Evolutionary conservation across 2,329 filamentous ascomycete species (phyloP), one percentile per base, ranked within the genome.

Genomic region (Sporothrix protearum): DNA sequence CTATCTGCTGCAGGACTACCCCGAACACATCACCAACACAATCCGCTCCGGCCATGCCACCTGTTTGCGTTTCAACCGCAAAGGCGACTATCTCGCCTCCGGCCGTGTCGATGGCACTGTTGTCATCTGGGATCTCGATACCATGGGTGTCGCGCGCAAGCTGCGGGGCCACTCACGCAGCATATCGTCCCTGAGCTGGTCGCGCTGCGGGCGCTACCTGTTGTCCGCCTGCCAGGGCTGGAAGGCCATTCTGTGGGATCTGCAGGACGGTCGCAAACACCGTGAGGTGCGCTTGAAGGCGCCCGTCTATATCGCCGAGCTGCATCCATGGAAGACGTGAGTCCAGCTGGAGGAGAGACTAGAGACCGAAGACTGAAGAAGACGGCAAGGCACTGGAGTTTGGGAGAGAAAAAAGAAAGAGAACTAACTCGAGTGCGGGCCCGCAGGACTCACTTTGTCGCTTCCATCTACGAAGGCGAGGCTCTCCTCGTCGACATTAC

Each of bases 81-180:
- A 91, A 78, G 96, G 96, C 80, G 95, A 99, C 81, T 94, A 96
- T 77, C 89, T 99, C 74, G 96, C 96, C 59, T 97, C 94, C 39
- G 96, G 96, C 75, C 91, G 96, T 78, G 92, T 94, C 74, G 96
- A 99, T 82, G 96, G 96, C 76, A 96, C 93, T 5, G 92, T 99
- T 53, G 93, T 97, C 71, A 92, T 99, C 63, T 99, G 97, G 86
- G 96, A 99, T 79, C 89, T 98, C 67, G 96, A 99, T 82, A 99
- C 96, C 10, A 97, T 96, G 86, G 95, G 96, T 49, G 93, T 98
- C 4, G 96, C 96, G 72, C 91, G 94, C 78, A 99, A 98, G 82
- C 85, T 99, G 74, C 89, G 93, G 75, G 96, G 95, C 14, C 96
- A 99, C 82, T 97, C 92, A 68, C 91, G 93, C 78, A 95, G 96